phyloP scores from a whole-genome alignment of 1,139 yeast species.

The Eremothecium gossypii region DNA sequence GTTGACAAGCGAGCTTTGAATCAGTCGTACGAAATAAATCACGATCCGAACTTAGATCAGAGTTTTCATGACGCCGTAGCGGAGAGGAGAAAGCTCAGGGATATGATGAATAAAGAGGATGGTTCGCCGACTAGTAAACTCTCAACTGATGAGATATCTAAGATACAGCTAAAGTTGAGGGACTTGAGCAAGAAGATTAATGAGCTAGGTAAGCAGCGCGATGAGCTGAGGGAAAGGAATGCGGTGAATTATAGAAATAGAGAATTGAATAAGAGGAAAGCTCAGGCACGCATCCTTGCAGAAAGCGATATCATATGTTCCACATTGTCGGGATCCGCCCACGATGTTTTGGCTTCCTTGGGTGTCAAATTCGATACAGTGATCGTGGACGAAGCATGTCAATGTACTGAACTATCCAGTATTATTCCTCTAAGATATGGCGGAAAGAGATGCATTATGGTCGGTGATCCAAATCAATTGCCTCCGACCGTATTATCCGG shows the following conservation, averaged over 20 bases:
- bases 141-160: slow-evolving; percentile 31
- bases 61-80: slow-evolving; percentile 22
- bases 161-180: slow-evolving; percentile 42
- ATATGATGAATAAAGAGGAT: slow-evolving; percentile 24
- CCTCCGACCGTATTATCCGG: slow-evolving; percentile 98
- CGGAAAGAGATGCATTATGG: slow-evolving; percentile 87
- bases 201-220: slow-evolving; percentile 63
- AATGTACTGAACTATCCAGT: slow-evolving; percentile 88
- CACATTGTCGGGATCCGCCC: slow-evolving; percentile 92
- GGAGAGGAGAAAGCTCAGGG: slow-evolving; percentile 21
- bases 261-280: slow-evolving; percentile 67
- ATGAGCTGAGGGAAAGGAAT: slow-evolving; percentile 66
- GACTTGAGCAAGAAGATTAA: slow-evolving; percentile 53
- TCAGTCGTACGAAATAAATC: slow-evolving; percentile 33
- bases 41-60: slow-evolving; percentile 27
- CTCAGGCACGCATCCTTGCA: slow-evolving; percentile 62
- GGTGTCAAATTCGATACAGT: slow-evolving; percentile 85
- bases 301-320: slow-evolving; percentile 87
- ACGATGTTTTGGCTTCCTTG: slow-evolving; percentile 67
- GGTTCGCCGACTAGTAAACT: slow-evolving; percentile 22
- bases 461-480: slow-evolving; percentile 96
- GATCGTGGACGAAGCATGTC: slow-evolving; percentile 96
- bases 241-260: slow-evolving; percentile 62
- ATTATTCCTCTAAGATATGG: slow-evolving; percentile 92
- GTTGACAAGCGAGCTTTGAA: slow-evolving; percentile 59